These are phyloP conservation scores for Ophiostoma australiae DNA, from an alignment of 2,329 filamentous ascomycete species.

Conservation along the genomic window DNA sequence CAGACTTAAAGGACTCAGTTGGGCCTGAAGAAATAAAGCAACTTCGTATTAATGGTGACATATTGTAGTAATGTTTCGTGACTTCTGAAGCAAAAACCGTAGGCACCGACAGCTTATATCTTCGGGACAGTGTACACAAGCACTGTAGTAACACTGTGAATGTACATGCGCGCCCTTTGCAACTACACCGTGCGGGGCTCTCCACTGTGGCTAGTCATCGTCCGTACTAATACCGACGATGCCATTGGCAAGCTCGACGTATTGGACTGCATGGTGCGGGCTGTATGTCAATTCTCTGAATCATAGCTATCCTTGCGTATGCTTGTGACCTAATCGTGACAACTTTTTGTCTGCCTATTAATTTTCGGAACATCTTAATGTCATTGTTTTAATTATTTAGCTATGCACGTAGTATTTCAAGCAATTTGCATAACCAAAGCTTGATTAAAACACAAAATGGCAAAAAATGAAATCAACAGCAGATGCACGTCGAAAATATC, in stretches of 20 bases:
- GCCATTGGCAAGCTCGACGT: neutral
- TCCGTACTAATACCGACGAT: neutral
- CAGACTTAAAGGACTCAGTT: neutral
- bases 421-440: too few species aligned
- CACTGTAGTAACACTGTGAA: neutral
- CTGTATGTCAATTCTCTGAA: neutral
- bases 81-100: neutral
- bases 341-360: neutral
- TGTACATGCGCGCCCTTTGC: neutral
- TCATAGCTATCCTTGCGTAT: neutral
- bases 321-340: neutral
- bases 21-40: too few species aligned
- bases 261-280: neutral
- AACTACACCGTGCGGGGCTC: neutral
- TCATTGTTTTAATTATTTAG: neutral
- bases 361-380: neutral
- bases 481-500: too few species aligned
- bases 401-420: neutral
- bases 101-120: neutral
- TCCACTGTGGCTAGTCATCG: neutral
- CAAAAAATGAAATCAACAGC: too few species aligned
- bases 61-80: neutral
- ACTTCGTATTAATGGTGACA: neutral
- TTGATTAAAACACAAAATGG: too few species aligned
- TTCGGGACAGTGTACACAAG: neutral